Conservation (phyloP, 176 grass and related monocot species). For the Oropetium thomaeum region DNA sequence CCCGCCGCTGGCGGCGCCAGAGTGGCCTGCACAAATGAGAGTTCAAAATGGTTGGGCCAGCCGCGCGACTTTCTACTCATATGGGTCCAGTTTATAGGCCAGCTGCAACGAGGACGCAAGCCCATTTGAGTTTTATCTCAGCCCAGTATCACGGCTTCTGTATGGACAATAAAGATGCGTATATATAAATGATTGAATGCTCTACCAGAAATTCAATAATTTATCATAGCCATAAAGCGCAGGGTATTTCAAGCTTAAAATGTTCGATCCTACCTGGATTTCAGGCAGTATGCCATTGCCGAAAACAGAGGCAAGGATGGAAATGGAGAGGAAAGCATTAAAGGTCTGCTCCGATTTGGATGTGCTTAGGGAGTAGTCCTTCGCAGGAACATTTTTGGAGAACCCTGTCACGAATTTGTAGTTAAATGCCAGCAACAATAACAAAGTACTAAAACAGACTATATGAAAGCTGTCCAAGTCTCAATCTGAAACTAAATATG, state of each 20-base stretch:
- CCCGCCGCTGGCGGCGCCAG: constrained; percentile 87
- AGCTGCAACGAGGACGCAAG: neutral
- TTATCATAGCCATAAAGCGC: neutral
- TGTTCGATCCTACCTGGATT: constrained; percentile 60
- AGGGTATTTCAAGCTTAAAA: neutral
- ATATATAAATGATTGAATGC: neutral
- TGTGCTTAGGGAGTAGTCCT: constrained; percentile 74
- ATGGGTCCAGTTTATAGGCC: neutral
- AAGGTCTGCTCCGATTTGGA: constrained; percentile 61
- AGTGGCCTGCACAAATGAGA: constrained; percentile 61
- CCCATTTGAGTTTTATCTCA: neutral
- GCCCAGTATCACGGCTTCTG: neutral
- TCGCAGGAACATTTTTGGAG: constrained; percentile 52
- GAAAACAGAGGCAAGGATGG: constrained; percentile 85
- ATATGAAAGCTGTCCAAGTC: neutral
- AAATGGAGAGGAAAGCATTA: constrained; percentile 81
- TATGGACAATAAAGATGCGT: neutral
- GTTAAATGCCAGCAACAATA: neutral
- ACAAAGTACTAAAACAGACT: neutral
- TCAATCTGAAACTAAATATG: neutral
- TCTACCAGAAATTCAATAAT: neutral
- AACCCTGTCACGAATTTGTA: constrained; percentile 41
- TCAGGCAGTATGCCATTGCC: constrained; percentile 96
- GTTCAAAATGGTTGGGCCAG: neutral
- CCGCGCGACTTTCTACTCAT: too few relatives aligned